Percentiles rank a stretch among this genome's conserved stretches.
Conservation (phyloP, 2,329 filamentous ascomycete species). For the Fusarium sp. region DNA sequence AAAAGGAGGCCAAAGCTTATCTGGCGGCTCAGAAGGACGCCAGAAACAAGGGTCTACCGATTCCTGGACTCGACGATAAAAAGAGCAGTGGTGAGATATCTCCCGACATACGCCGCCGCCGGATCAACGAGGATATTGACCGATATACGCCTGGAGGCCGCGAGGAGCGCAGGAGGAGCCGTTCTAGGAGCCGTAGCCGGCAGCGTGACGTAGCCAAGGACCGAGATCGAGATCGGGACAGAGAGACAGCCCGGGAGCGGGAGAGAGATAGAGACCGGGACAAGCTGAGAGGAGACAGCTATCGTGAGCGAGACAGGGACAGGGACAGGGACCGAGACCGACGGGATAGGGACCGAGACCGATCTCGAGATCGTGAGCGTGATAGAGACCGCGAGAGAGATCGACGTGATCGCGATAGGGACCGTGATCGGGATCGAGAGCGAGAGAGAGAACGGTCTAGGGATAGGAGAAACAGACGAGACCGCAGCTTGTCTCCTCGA, state of each 20-base stretch:
- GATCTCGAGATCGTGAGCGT: conserved; percentile 53
- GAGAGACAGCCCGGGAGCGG: conserved; percentile 31
- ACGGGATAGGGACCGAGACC: conserved; percentile 54
- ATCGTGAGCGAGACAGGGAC: conserved; percentile 38
- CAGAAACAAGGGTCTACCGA: conserved; percentile 69
- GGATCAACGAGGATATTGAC: conserved; percentile 55
- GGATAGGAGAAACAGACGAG: conserved; percentile 47
- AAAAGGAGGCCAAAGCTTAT: conserved; percentile 76
- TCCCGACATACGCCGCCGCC: conserved; percentile 56
- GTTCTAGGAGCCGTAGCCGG: conserved; percentile 55
- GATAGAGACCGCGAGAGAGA: conserved; percentile 52
- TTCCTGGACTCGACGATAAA: conserved; percentile 71
- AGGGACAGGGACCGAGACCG: conserved; percentile 52
- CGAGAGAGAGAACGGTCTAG: conserved; percentile 40
- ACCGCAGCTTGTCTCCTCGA: conserved; percentile 53
- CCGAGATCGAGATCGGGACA: conserved; percentile 53
- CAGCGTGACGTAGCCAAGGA: conserved; percentile 52
- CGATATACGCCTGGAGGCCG: conserved; percentile 64
- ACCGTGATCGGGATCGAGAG: conserved; percentile 33
- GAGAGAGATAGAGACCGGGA: conserved; percentile 48
- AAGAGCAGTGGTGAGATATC: conserved; percentile 62
- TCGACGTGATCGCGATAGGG: conserved; percentile 43
- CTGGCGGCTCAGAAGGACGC: conserved; percentile 74
- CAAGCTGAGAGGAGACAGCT: conserved; percentile 45
- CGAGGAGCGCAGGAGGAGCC: conserved; percentile 57